A percentile compares a stretch with the other conserved stretches of the same genome.
Evolutionary conservation across 306 rosid species (phyloP).

Genomic region (Acacia crassicarpa): DNA sequence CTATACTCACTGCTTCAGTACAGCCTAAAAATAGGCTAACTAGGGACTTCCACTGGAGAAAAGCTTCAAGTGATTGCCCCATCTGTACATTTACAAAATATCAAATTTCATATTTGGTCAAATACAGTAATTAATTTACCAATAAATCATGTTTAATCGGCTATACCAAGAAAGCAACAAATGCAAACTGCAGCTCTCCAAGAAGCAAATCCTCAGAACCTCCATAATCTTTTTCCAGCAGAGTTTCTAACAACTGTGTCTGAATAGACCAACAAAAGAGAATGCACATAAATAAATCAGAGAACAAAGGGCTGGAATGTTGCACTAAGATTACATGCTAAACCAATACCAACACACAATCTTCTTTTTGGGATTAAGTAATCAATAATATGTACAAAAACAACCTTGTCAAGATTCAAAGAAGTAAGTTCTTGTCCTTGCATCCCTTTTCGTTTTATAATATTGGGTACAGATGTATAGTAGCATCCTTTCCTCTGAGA

Average conservation of each 20-base stretch:
- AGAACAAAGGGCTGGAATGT: neutral
- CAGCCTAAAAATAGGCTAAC: conserved; percentile 84
- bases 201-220: conserved; percentile 83
- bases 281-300: conserved; percentile 31
- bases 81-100: conserved; percentile 52
- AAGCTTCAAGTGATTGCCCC: conserved; percentile 97
- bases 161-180: conserved; percentile 73
- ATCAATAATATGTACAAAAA: neutral
- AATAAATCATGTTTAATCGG: neutral
- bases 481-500: conserved; percentile 70
- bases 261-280: conserved; percentile 36
- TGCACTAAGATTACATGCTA: conserved; percentile 13
- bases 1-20: conserved; percentile 77
- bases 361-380: neutral
- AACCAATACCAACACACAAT: neutral
- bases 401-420: conserved; percentile 90
- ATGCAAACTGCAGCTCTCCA: conserved; percentile 91
- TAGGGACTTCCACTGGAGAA: conserved; percentile 85
- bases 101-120: conserved; percentile 17
- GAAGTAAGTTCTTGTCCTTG: conserved; percentile 80
- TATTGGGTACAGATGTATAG: conserved; percentile 77
- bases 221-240: conserved; percentile 68
- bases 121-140: conserved; percentile 8
- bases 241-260: conserved; percentile 77
- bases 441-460: conserved; percentile 70